A percentile compares a stretch with the other conserved stretches of the same genome.
These are phyloP conservation scores for Agaricales sp. DNA, from an alignment of 1,284 basidiomycete genomes.

Conservation along the genomic window DNA sequence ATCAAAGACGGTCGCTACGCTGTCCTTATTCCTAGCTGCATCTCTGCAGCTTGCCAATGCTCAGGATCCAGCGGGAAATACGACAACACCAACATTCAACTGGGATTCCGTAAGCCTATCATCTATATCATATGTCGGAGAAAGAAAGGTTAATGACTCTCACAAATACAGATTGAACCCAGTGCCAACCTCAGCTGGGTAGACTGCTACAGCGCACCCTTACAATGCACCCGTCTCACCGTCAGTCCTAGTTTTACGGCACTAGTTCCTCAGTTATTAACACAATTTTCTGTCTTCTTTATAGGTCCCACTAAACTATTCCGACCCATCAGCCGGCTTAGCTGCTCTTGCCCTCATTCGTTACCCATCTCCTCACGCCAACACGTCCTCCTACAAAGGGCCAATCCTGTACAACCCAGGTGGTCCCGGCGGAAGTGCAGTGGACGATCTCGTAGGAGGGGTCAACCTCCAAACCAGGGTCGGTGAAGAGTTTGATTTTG, in stretches of 20 bases:
- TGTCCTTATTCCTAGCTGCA: no score
- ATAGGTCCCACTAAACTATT: slow-evolving; percentile 32
- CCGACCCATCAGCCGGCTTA: slow-evolving; percentile 16
- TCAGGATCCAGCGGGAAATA: no score
- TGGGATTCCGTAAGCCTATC: no score
- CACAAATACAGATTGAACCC: no score
- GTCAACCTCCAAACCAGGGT: slow-evolving; percentile 24
- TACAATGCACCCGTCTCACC: not conserved
- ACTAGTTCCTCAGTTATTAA: not conserved
- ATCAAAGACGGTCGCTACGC: no score
- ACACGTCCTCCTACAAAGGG: slow-evolving; percentile 23
- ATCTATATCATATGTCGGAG: no score
- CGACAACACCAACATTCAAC: no score
- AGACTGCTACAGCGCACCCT: not conserved
- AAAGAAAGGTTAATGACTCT: no score
- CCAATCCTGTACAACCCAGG: slow-evolving; percentile 42
- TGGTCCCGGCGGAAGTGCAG: slow-evolving; percentile 39
- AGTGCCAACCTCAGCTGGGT: not conserved
- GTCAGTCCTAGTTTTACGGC: not conserved
- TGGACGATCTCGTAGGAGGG: slow-evolving; percentile 17
- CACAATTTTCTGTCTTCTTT: not conserved
- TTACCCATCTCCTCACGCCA: slow-evolving; percentile 14
- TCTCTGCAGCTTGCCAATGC: no score
- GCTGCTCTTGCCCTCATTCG: slow-evolving; percentile 28
- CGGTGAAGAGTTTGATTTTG: slow-evolving; percentile 35